Percentiles rank a stretch among this genome's conserved stretches.
Conservation (phyloP, 371 early-diverging fungal species). For the Mucor saturninus region DNA sequence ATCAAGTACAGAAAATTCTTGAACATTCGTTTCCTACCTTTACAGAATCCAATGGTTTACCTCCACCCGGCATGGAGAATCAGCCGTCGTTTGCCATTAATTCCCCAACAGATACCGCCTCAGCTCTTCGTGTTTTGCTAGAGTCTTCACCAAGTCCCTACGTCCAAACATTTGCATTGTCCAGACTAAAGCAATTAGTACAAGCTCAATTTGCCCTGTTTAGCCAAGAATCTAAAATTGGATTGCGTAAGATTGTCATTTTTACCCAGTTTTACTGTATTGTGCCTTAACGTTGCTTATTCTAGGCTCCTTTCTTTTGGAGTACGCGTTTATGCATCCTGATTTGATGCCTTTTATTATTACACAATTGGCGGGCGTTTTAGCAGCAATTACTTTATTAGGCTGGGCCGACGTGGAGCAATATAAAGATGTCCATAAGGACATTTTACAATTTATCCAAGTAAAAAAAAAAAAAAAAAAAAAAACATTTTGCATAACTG, state of each 20-base stretch:
- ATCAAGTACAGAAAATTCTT: constrained; percentile 74
- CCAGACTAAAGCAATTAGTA: constrained; percentile 71
- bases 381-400: constrained; percentile 78
- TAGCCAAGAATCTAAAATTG: constrained; percentile 61
- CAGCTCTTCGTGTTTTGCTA: constrained; percentile 70
- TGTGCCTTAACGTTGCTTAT: background rate
- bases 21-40: constrained; percentile 86
- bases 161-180: constrained; percentile 73
- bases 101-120: constrained; percentile 75
- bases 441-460: constrained; percentile 72
- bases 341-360: constrained; percentile 73
- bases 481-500: background rate
- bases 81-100: constrained; percentile 51
- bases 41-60: constrained; percentile 50
- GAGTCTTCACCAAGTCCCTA: constrained; percentile 73
- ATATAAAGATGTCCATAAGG: constrained; percentile 68
- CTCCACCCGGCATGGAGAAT: constrained; percentile 45
- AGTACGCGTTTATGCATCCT: constrained; percentile 68
- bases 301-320: constrained; percentile 68
- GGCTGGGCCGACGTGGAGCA: constrained; percentile 83
- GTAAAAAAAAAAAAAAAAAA: constrained; percentile 33
- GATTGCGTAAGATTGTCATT: constrained; percentile 59
- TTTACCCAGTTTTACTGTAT: background rate
- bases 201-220: constrained; percentile 75
- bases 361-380: constrained; percentile 69